Percentiles rank a stretch among this genome's conserved stretches.
Evolutionary conservation across 2,329 filamentous ascomycete species (phyloP).

Genomic region (Daldinia sp.): DNA sequence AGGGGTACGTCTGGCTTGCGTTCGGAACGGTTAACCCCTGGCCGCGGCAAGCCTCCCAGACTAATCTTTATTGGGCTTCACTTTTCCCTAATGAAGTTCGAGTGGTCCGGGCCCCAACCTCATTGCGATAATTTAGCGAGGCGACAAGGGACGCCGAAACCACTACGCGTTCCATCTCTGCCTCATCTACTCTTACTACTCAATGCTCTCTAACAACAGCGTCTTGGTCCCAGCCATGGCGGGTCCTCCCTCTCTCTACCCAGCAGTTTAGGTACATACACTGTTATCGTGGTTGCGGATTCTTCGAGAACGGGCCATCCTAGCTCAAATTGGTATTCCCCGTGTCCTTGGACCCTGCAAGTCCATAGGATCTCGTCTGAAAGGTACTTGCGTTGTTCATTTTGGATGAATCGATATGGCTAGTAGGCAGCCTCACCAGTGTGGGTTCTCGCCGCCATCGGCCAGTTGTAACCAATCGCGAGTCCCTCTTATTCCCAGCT

Average conservation of each 20-base stretch:
- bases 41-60: constrained; percentile 27
- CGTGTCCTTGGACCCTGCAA: constrained; percentile 23
- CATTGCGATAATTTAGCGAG: constrained; percentile 40
- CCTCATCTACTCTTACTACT: constrained; percentile 51
- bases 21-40: constrained; percentile 38
- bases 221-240: constrained; percentile 10
- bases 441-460: constrained; percentile 30
- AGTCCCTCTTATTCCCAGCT: constrained; percentile 11
- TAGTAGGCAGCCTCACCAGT: constrained; percentile 30
- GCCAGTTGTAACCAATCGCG: constrained; percentile 36
- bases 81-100: constrained; percentile 33
- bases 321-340: constrained; percentile 26
- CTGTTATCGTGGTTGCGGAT: background rate
- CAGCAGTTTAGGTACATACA: background rate
- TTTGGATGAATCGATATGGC: constrained; percentile 20
- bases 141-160: constrained; percentile 57
- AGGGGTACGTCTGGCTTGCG: constrained; percentile 37
- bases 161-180: constrained; percentile 56
- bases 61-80: constrained; percentile 38
- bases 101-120: constrained; percentile 36
- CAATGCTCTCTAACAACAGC: constrained; percentile 37
- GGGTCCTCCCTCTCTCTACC: background rate
- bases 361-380: constrained; percentile 22
- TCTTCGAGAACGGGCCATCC: constrained; percentile 21
- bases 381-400: constrained; percentile 24